These are phyloP conservation scores for Garcia nutans DNA, from an alignment of 345 rosid genomes.

Conservation along the genomic window DNA sequence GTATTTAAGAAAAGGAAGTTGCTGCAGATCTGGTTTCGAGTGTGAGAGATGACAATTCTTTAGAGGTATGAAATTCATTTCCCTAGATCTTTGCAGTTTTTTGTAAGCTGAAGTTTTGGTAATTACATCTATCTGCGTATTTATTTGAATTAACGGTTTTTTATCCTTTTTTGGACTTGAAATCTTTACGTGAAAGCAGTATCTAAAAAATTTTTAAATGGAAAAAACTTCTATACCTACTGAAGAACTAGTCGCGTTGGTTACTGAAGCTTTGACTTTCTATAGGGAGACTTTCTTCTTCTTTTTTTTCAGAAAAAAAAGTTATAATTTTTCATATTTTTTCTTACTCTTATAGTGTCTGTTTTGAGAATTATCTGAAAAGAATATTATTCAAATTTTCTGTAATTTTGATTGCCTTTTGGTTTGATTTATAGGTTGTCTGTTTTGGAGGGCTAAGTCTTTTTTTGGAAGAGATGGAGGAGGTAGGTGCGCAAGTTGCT, in stretches of 20 bases:
- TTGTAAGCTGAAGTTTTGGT: background rate
- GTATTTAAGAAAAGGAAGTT: no score
- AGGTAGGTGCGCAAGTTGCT: constrained; percentile 70
- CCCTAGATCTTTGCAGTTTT: constrained; percentile 6
- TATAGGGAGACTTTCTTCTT: background rate
- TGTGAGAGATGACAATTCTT: background rate
- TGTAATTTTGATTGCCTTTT: background rate
- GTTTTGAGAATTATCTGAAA: background rate
- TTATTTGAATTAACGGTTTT: background rate
- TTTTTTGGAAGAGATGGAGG: constrained; percentile 56
- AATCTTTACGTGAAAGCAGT: background rate
- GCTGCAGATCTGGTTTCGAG: no score
- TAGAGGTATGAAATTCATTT: constrained; percentile 6
- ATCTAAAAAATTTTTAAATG: background rate
- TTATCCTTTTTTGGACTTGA: background rate
- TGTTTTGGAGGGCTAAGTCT: background rate
- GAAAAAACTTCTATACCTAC: background rate
- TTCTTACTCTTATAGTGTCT: background rate
- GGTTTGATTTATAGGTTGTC: background rate
- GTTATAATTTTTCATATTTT: no score
- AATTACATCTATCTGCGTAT: background rate
- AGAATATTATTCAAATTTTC: background rate
- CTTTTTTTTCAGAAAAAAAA: no score
- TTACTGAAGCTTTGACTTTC: background rate
- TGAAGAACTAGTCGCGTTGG: background rate